A percentile compares a stretch with the other conserved stretches of the same genome.
These are phyloP conservation scores for Aphanomyces astaci DNA, from an alignment of 352 stramenopile species.

Conservation along the genomic window DNA sequence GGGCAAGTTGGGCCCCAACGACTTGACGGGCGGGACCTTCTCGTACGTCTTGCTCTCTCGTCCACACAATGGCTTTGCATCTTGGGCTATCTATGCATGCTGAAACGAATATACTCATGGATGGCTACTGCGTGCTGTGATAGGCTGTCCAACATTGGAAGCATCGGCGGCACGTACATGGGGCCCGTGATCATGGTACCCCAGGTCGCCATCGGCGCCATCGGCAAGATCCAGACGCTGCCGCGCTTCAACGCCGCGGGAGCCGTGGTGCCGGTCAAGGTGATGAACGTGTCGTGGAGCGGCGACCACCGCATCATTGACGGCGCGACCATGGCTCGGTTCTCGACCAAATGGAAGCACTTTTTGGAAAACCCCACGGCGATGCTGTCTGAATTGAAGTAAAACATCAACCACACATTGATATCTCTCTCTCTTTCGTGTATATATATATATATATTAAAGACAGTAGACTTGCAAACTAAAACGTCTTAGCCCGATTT, in stretches of 20 bases:
- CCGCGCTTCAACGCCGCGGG: slow-evolving; percentile 88
- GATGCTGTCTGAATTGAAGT: slow-evolving; percentile 89
- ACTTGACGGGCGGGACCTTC: slow-evolving; percentile 91
- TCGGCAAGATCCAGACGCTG: slow-evolving; percentile 94
- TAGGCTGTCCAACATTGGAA: slow-evolving; percentile 90
- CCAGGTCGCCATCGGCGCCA: slow-evolving; percentile 95
- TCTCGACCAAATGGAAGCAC: slow-evolving; percentile 95
- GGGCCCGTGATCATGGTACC: slow-evolving; percentile 92
- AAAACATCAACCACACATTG: too few species aligned
- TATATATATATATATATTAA: too few species aligned
- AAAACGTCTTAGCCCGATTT: neutral
- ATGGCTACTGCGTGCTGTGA: too few species aligned
- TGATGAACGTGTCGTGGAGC: slow-evolving; percentile 97
- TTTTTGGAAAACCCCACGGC: slow-evolving; percentile 92
- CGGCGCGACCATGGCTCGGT: slow-evolving; percentile 95
- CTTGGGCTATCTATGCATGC: too few species aligned
- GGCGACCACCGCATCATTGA: slow-evolving; percentile 98
- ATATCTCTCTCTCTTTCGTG: too few species aligned
- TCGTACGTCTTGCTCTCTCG: too few species aligned
- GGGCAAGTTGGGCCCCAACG: slow-evolving; percentile 66
- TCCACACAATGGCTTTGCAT: too few species aligned
- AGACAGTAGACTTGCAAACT: neutral
- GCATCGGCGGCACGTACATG: slow-evolving; percentile 97
- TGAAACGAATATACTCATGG: too few species aligned
- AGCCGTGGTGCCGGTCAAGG: slow-evolving; percentile 71